These are phyloP conservation scores for Linum trigynum DNA, from an alignment of 345 rosid genomes.

Conservation along the genomic window DNA sequence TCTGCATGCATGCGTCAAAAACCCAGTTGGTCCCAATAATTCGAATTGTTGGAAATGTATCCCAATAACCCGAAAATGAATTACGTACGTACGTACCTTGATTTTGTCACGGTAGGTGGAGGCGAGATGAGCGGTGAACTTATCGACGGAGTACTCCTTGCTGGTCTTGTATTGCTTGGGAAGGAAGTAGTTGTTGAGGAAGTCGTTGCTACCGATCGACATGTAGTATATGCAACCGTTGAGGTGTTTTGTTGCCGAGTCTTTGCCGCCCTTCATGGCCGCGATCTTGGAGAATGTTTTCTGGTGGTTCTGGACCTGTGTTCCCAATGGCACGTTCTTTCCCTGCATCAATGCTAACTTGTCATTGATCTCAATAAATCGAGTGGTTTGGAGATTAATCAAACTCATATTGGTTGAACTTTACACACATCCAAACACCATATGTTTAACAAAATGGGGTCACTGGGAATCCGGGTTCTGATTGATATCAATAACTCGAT, in stretches of 20 bases:
- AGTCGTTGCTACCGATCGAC: conserved; percentile 1
- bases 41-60: neutral
- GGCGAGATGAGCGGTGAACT: neutral
- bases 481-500: too few relatives aligned
- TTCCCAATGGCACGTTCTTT: neutral
- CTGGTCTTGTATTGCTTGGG: neutral
- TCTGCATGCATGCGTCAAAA: neutral
- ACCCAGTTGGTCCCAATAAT: neutral
- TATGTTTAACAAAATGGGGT: too few relatives aligned
- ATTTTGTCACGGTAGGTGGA: neutral
- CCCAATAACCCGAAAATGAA: too few relatives aligned
- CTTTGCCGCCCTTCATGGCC: neutral
- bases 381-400: too few relatives aligned
- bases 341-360: neutral
- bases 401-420: neutral
- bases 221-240: neutral
- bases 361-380: too few relatives aligned
- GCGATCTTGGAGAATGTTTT: neutral
- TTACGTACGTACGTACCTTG: neutral
- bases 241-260: neutral
- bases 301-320: neutral
- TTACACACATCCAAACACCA: neutral
- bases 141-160: neutral
- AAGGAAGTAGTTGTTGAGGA: neutral
- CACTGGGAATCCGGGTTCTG: too few relatives aligned